Evolutionary conservation across 2,329 filamentous ascomycete species (phyloP).

Genomic region (Lachnellula occidentalis): DNA sequence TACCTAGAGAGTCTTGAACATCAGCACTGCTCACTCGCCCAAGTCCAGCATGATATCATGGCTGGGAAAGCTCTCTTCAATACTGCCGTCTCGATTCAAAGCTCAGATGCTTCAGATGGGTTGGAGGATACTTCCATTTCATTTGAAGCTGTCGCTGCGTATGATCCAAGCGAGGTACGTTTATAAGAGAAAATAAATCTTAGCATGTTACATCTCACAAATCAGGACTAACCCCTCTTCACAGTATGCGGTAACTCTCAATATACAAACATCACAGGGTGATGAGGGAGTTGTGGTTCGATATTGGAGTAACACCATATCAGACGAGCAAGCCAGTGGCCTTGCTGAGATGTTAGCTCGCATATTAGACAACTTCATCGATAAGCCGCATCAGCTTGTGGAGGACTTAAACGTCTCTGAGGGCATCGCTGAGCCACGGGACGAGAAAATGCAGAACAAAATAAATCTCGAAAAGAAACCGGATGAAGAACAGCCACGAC

Average conservation of each 20-base stretch:
- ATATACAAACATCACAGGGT: constrained; percentile 1
- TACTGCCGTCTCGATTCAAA: constrained; percentile 20
- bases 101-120: background rate
- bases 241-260: constrained; percentile 34
- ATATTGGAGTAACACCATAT: constrained; percentile 38
- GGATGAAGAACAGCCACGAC: background rate
- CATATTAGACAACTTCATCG: constrained; percentile 30
- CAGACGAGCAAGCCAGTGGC: constrained; percentile 34
- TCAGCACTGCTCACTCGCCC: constrained; percentile 38
- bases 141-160: constrained; percentile 4
- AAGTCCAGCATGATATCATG: constrained; percentile 31
- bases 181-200: constrained; percentile 1
- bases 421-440: background rate
- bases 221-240: background rate
- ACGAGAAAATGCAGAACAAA: background rate
- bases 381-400: constrained; percentile 8
- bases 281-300: constrained; percentile 7
- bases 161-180: constrained; percentile 15
- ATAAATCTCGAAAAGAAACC: no score
- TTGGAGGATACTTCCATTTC: constrained; percentile 1
- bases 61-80: constrained; percentile 20
- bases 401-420: constrained; percentile 7
- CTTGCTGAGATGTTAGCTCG: constrained; percentile 35
- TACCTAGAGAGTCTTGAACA: constrained; percentile 32
- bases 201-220: background rate